These are phyloP conservation scores for Coniochaeta sp. DNA, from an alignment of 2,329 filamentous ascomycete genomes.

Conservation along the genomic window DNA sequence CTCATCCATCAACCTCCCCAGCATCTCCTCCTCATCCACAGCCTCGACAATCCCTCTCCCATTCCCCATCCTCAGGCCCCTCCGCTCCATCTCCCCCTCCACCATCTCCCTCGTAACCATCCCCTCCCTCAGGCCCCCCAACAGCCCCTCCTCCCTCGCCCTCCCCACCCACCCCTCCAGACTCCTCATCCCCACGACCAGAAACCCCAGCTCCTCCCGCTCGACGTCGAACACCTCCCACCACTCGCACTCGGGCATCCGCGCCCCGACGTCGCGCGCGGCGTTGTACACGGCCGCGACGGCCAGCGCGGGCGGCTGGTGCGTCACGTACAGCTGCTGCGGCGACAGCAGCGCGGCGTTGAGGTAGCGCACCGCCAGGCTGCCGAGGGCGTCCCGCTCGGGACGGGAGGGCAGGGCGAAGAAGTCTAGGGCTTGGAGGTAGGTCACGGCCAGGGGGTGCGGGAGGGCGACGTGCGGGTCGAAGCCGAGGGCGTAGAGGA, in stretches of 20 bases:
- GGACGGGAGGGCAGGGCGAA: conserved; percentile 21
- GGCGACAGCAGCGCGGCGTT: conserved; percentile 82
- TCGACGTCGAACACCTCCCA: conserved; percentile 99
- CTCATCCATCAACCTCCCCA: conserved; percentile 28
- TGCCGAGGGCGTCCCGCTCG: conserved; percentile 43
- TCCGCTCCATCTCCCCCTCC: conserved; percentile 51
- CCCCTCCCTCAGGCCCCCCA: conserved; percentile 50
- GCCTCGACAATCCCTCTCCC: conserved; percentile 17
- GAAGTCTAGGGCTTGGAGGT: conserved; percentile 81
- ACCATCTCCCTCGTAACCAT: conserved; percentile 50
- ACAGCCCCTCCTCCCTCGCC: conserved; percentile 50
- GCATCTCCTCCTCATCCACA: conserved; percentile 36
- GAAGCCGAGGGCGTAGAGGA: conserved; percentile 72
- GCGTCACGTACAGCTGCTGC: conserved; percentile 83
- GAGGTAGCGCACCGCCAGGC: conserved; percentile 66
- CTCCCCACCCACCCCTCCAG: conserved; percentile 61
- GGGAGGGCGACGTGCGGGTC: conserved; percentile 80
- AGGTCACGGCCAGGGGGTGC: conserved; percentile 81
- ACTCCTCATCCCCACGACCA: conserved; percentile 80
- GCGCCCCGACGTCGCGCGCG: conserved; percentile 66
- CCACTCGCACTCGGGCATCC: conserved; percentile 80
- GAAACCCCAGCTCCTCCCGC: conserved; percentile 85
- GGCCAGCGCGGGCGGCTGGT: conserved; percentile 80
- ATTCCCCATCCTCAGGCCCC: conserved; percentile 30
- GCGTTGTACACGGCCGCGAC: conserved; percentile 89